These are phyloP conservation scores for Colletotrichum lentis DNA, from an alignment of 2,329 filamentous ascomycete species.

Conservation along the genomic window DNA sequence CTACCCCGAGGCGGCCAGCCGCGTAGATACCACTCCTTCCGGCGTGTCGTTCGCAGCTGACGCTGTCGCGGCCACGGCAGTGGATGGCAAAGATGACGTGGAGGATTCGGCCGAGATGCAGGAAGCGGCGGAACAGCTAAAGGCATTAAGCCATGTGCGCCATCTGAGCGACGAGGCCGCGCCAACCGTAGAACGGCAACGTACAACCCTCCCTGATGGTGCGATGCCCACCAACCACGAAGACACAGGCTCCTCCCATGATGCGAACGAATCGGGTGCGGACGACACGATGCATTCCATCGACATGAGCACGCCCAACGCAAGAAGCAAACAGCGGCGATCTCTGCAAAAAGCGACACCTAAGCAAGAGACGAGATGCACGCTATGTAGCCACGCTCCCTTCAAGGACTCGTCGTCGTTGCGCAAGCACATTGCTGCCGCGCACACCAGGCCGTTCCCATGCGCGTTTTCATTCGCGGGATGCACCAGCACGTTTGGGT, in stretches of 20 bases:
- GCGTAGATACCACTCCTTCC: slow-evolving; percentile 25
- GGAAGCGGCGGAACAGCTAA: slow-evolving; percentile 72
- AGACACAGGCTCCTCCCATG: slow-evolving; percentile 52
- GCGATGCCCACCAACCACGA: slow-evolving; percentile 51
- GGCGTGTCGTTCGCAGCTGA: slow-evolving; percentile 32
- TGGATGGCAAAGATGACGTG: slow-evolving; percentile 56
- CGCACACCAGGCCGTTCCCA: slow-evolving; percentile 77
- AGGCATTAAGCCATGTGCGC: slow-evolving; percentile 70
- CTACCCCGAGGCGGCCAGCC: slow-evolving; percentile 28
- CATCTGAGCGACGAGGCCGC: slow-evolving; percentile 48
- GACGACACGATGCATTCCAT: slow-evolving; percentile 51
- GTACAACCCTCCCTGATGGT: slow-evolving; percentile 53
- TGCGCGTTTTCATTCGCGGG: slow-evolving; percentile 88
- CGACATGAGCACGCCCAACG: slow-evolving; percentile 48
- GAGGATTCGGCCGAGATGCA: slow-evolving; percentile 76
- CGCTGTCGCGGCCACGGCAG: slow-evolving; percentile 36
- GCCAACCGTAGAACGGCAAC: slow-evolving; percentile 44
- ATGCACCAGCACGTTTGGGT: slow-evolving; percentile 83
- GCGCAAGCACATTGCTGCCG: slow-evolving; percentile 72
- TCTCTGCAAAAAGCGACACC: slow-evolving; percentile 57
- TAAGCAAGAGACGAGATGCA: slow-evolving; percentile 70
- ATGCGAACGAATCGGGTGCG: slow-evolving; percentile 50
- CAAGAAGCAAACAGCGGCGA: slow-evolving; percentile 55
- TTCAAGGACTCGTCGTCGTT: slow-evolving; percentile 74
- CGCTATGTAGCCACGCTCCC: slow-evolving; percentile 68